A percentile compares a stretch with the other conserved stretches of the same genome.
Conservation (phyloP, 75 land plant species). For the Sequoiadendron giganteum region DNA sequence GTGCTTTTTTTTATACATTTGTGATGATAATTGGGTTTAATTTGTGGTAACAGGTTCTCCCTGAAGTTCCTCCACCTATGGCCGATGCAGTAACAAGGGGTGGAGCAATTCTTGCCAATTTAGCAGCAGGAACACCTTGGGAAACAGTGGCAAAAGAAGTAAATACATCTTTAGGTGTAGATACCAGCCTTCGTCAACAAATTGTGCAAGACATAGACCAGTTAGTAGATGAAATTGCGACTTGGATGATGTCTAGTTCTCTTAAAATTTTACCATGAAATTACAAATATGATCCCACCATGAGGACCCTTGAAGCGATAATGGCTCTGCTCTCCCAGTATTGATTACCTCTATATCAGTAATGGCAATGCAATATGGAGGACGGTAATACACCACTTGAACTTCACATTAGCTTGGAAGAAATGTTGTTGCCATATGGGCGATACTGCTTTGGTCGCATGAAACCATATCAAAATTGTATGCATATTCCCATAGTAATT, state of each 20-base stretch:
- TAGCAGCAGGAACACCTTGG: constrained; percentile 91
- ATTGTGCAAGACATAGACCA: constrained; percentile 59
- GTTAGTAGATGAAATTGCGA: constrained; percentile 67
- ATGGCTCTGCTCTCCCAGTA: background rate
- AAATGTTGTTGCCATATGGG: background rate
- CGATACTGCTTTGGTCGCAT: background rate
- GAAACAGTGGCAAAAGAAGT: constrained; percentile 83
- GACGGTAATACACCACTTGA: background rate
- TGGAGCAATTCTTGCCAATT: constrained; percentile 69
- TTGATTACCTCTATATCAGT: background rate
- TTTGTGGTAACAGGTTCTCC: constrained; percentile 61
- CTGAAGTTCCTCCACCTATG: constrained; percentile 84
- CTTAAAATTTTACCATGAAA: background rate
- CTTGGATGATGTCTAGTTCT: constrained; percentile 62
- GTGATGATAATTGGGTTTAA: background rate
- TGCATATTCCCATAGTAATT: background rate
- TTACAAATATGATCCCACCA: background rate
- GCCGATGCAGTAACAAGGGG: constrained; percentile 88
- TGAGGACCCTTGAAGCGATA: background rate
- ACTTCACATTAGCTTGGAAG: background rate
- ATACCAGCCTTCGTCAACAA: constrained; percentile 60
- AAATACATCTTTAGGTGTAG: constrained; percentile 57
- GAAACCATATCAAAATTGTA: background rate
- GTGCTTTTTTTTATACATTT: background rate
- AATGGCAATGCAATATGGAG: background rate